A percentile compares a stretch with the other conserved stretches of the same genome.
phyloP scores from a whole-genome alignment of 495 filamentous ascomycete genomes.

The Parmelia sp. region DNA sequence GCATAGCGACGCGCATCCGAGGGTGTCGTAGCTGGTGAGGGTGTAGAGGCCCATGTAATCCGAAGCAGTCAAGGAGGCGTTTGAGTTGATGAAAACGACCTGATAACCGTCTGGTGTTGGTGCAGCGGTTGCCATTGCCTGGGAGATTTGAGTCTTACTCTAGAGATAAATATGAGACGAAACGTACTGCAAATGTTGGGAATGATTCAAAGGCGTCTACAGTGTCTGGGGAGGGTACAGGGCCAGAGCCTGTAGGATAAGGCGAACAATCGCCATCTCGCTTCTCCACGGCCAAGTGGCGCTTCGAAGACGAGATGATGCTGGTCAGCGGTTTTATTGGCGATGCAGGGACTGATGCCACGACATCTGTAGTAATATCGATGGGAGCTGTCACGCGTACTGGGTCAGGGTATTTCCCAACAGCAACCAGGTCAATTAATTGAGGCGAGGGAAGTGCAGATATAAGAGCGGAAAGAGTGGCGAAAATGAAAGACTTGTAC shows the following conservation, averaged over 20 bases:
- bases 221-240: not conserved
- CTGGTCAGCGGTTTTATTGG: not conserved
- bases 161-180: not conserved
- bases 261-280: constrained; percentile 1
- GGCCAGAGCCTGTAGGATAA: not conserved
- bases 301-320: not conserved
- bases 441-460: not conserved
- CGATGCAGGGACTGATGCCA: not conserved
- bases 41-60: constrained; percentile 39
- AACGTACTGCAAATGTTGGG: not conserved
- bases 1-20: constrained; percentile 32
- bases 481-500: not conserved
- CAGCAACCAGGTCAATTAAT: not conserved
- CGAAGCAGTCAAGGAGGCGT: constrained; percentile 32
- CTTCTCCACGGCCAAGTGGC: not conserved
- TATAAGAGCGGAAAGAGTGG: not conserved
- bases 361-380: not conserved
- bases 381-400: not conserved
- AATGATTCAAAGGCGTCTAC: not conserved
- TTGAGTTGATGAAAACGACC: constrained; percentile 33
- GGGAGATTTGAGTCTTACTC: not conserved
- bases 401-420: not conserved
- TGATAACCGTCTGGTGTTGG: constrained; percentile 35
- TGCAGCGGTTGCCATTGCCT: not conserved
- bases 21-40: constrained; percentile 37